A percentile compares a stretch with the other conserved stretches of the same genome.
Evolutionary conservation across 202 grass and related monocot genomes (phyloP).

Genomic region (Setaria italica): DNA sequence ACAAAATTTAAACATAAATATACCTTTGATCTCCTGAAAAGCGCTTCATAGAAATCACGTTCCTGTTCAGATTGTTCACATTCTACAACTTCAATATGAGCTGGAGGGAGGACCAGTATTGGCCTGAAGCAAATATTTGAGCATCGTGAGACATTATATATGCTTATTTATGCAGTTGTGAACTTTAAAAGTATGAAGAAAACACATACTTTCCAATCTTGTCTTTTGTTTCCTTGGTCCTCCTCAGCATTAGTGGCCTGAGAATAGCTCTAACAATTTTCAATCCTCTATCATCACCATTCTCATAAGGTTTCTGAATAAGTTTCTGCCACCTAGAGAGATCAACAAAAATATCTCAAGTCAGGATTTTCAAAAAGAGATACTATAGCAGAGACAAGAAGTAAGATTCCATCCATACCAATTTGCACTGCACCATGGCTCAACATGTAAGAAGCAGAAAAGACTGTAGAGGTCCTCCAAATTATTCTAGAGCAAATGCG

Average conservation of each 20-base stretch:
- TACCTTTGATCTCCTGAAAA: slow-evolving; percentile 93
- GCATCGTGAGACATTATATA: background rate
- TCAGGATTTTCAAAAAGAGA: slow-evolving; percentile 6
- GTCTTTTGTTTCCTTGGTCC: slow-evolving; percentile 94
- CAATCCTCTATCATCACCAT: slow-evolving; percentile 77
- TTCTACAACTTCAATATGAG: slow-evolving; percentile 66
- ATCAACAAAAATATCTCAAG: slow-evolving; percentile 11
- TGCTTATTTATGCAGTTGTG: background rate
- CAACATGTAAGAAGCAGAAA: slow-evolving; percentile 85
- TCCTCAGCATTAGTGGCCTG: slow-evolving; percentile 84
- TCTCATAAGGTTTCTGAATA: slow-evolving; percentile 91
- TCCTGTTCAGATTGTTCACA: slow-evolving; percentile 77
- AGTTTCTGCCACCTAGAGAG: slow-evolving; percentile 77
- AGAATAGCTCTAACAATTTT: slow-evolving; percentile 92
- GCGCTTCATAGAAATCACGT: slow-evolving; percentile 83
- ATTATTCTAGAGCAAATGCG: slow-evolving; percentile 64
- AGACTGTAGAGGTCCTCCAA: slow-evolving; percentile 97
- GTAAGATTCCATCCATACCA: slow-evolving; percentile 59
- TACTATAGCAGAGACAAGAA: slow-evolving; percentile 29
- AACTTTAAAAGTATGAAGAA: background rate
- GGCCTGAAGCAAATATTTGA: slow-evolving; percentile 63
- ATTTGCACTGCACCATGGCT: slow-evolving; percentile 80
- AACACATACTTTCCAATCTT: slow-evolving; percentile 79
- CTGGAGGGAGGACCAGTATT: slow-evolving; percentile 89
- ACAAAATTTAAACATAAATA: background rate